phyloP scores from a whole-genome alignment of 495 filamentous ascomycete genomes.

The Hypoxylon lienhwacheense region DNA sequence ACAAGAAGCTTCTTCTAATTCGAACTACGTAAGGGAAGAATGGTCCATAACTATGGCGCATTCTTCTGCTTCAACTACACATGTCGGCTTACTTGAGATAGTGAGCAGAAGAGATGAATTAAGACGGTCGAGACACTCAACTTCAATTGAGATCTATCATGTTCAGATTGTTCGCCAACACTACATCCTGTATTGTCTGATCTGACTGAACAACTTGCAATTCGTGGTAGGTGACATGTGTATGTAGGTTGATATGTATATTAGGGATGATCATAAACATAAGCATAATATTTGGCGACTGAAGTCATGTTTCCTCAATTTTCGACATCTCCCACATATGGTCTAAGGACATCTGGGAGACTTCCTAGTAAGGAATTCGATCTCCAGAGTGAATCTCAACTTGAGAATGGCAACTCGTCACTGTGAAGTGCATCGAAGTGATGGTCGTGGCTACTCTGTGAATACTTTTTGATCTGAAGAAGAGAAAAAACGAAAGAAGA shows the following conservation, averaged over 20 bases:
- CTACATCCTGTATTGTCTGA: background rate
- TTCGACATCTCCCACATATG: conserved; percentile 53
- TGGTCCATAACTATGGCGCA: conserved; percentile 30
- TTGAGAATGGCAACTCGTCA: conserved; percentile 55
- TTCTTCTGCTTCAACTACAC: conserved; percentile 20
- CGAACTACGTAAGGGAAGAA: conserved; percentile 13
- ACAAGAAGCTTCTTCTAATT: conserved; percentile 15
- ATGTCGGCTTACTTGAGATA: background rate
- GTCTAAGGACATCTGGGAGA: conserved; percentile 46
- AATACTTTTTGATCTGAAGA: conserved; percentile 58
- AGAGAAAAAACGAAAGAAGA: conserved; percentile 38
- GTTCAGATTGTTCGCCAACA: background rate
- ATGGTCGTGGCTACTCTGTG: conserved; percentile 56
- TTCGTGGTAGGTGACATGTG: background rate
- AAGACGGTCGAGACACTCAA: conserved; percentile 8
- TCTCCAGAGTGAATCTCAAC: conserved; percentile 51
- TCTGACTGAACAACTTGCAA: background rate
- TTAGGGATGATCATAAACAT: too few relatives aligned
- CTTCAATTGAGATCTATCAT: conserved; percentile 16
- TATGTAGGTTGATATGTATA: too few relatives aligned
- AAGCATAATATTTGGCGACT: too few relatives aligned
- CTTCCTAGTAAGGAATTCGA: conserved; percentile 57
- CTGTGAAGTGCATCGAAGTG: conserved; percentile 50
- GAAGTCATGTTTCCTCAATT: conserved; percentile 42
- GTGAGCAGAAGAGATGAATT: background rate